Evolutionary conservation across 2,329 filamentous ascomycete genomes (phyloP), one percentile per base, ranked within the genome.

Genomic region (Colletotrichum karsti): DNA sequence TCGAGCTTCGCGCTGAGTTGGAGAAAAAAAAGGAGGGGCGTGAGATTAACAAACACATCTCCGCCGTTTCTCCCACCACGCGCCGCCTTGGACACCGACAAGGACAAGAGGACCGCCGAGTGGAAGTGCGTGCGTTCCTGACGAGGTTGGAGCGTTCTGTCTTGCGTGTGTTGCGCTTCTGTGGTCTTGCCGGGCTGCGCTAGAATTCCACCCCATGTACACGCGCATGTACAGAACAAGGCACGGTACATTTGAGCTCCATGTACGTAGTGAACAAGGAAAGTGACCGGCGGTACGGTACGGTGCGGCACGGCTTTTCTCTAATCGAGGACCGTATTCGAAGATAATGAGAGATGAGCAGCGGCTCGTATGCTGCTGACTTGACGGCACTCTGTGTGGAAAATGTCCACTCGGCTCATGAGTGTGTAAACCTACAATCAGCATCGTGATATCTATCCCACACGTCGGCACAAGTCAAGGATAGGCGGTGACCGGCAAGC

Each of bases 41-140:
- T 63, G 59, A 24, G 7, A 6, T 5, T 51, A 57, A 35, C 20
- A 53, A 53, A 5, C 44, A 53, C 12, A 15, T 13, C 44, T 33
- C 46, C 51, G 53, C 64, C 64, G 51, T 67, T 63, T 63, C 59
- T 63, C 28, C 60, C 64, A 63, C 51, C 62, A 50, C 41, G 41
- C 63, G 63, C 58, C 57, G 63, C 42, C 58, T 48, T 46, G 63
- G 58, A 66, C 48, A 51, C 18, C 6, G 20, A 51, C 41, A 35
- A 22, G 26, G 41, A 13, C 55, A 20, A 42, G 41, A 28, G 12
- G 7, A 12, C 24, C 28, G 13, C 5, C 26, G 15, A 62, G 24
- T 42, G 24, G 7, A 51, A 37, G 54, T 53, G 48, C 35, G 58
- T 67, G 41, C 51, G 58, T 67, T 67, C 58, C 63, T 66, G 57